Conservation (phyloP, 2,329 filamentous ascomycete species). For the Fusarium sp. region DNA sequence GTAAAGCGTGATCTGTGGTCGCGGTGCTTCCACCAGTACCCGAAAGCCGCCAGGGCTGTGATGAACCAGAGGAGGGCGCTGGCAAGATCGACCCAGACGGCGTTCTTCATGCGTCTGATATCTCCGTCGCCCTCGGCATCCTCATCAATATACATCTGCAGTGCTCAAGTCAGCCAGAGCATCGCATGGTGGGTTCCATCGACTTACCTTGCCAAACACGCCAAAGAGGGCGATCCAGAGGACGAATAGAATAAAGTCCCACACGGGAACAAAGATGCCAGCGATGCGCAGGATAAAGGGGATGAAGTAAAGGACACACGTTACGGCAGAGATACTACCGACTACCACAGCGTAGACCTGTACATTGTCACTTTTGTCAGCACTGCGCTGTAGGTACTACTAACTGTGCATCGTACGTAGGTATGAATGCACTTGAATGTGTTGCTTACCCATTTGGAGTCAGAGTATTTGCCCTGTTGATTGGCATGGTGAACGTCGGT, state of each 20-base stretch:
- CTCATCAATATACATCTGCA: slow-evolving; percentile 76
- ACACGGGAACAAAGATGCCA: slow-evolving; percentile 66
- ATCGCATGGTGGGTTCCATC: not conserved
- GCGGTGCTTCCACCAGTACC: slow-evolving; percentile 70
- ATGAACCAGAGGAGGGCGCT: slow-evolving; percentile 82
- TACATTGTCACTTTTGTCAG: slow-evolving; percentile 20
- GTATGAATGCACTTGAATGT: not conserved
- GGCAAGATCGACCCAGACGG: slow-evolving; percentile 84
- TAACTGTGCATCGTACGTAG: not conserved
- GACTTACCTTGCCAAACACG: slow-evolving; percentile 75
- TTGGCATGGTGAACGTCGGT: slow-evolving; percentile 70
- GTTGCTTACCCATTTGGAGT: slow-evolving; percentile 76
- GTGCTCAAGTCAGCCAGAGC: slow-evolving; percentile 26
- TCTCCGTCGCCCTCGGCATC: slow-evolving; percentile 71
- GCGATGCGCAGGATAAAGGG: slow-evolving; percentile 68
- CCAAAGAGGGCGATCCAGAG: slow-evolving; percentile 87
- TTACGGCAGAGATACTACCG: slow-evolving; percentile 73
- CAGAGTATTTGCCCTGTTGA: slow-evolving; percentile 61
- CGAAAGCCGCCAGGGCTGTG: slow-evolving; percentile 65
- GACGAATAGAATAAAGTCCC: slow-evolving; percentile 79
- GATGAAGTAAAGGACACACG: slow-evolving; percentile 73
- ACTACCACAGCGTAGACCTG: slow-evolving; percentile 79
- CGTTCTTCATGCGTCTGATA: slow-evolving; percentile 83
- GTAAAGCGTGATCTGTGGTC: slow-evolving; percentile 67
- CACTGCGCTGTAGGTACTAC: not conserved